Conservation (phyloP, 305 asterid species). For the Vinca major region DNA sequence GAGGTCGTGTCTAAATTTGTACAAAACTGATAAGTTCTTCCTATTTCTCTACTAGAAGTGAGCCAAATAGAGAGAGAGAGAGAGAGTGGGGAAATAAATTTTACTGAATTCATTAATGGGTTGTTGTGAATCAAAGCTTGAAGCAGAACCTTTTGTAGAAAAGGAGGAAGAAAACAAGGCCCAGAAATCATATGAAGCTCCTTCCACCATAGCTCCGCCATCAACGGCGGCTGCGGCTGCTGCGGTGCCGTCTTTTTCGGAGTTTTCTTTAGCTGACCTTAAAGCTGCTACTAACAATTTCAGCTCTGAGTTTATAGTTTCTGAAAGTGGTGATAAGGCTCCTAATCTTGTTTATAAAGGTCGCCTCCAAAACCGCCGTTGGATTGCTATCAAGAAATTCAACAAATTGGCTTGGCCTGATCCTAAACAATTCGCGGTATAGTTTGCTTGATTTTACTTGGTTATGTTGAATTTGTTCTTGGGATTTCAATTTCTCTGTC, state of each 20-base stretch:
- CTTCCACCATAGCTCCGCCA: conserved; percentile 37
- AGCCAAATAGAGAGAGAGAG: no score
- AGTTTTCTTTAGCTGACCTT: conserved; percentile 64
- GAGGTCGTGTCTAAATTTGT: no score
- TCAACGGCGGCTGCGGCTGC: conserved; percentile 38
- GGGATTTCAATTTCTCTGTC: neutral
- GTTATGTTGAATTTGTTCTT: conserved; percentile 8
- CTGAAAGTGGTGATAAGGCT: conserved; percentile 86
- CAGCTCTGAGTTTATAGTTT: conserved; percentile 72
- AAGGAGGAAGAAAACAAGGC: conserved; percentile 5
- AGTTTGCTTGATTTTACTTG: conserved; percentile 1
- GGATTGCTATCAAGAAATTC: conserved; percentile 83
- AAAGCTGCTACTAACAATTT: conserved; percentile 72
- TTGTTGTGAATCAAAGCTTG: conserved; percentile 46
- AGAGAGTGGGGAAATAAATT: neutral
- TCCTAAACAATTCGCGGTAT: conserved; percentile 79
- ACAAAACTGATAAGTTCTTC: no score
- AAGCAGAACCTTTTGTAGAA: conserved; percentile 27
- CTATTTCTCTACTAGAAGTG: no score
- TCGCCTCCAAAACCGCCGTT: conserved; percentile 60
- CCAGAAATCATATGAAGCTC: conserved; percentile 3
- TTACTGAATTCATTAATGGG: conserved; percentile 35
- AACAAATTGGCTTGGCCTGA: conserved; percentile 86
- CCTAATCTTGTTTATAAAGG: conserved; percentile 77
- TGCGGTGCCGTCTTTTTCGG: conserved; percentile 38